These are phyloP conservation scores for Besnoitia besnoiti DNA, from an alignment of 169 alveolate genomes.

Conservation along the genomic window DNA sequence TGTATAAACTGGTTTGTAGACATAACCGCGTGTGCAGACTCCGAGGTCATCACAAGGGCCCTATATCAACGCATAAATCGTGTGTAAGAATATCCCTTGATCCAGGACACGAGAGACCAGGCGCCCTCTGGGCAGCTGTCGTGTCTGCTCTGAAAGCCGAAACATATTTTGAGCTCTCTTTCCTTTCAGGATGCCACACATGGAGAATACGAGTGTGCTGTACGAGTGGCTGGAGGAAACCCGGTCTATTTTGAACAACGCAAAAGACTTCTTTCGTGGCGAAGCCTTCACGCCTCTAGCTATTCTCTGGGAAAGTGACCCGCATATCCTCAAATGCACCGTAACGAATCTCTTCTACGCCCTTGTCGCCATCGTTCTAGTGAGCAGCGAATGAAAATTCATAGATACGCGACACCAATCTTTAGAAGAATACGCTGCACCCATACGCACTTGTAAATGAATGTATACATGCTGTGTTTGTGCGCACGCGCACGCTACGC, in stretches of 20 bases:
- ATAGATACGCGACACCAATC: neutral
- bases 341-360: slow-evolving; percentile 72
- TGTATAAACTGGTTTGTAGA: no score
- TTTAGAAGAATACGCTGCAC: neutral
- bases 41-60: no score
- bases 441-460: neutral
- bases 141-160: no score
- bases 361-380: slow-evolving; percentile 72
- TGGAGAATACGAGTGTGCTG: slow-evolving; percentile 43
- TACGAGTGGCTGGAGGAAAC: slow-evolving; percentile 54
- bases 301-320: slow-evolving; percentile 74
- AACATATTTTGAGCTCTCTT: no score
- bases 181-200: slow-evolving; percentile 47
- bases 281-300: slow-evolving; percentile 61
- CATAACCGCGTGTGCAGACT: no score
- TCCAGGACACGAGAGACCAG: no score
- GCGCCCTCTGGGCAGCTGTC: neutral
- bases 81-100: no score
- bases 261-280: slow-evolving; percentile 30
- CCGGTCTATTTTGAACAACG: slow-evolving; percentile 1
- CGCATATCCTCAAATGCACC: slow-evolving; percentile 70
- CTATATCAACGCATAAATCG: no score
- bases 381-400: slow-evolving; percentile 35
- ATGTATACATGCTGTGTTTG: neutral
- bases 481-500: no score